Evolutionary conservation across 257 asterid genomes (phyloP), one percentile per base, ranked within the genome.

Genomic region (Salvia rosmarinus): DNA sequence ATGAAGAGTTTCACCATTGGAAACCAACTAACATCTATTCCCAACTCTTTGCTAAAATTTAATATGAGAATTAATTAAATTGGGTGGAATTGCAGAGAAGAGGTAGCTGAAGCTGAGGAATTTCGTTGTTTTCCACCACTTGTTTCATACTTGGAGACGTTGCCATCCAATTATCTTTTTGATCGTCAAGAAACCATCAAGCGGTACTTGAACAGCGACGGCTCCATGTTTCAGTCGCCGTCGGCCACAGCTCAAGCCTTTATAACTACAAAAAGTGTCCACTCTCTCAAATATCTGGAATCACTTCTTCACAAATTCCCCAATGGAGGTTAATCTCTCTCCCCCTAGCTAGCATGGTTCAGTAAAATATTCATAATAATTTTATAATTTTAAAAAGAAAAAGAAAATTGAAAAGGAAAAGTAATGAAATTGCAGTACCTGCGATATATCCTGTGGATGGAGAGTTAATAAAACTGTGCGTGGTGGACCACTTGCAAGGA

Each of bases 401-500:
- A 5, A 5, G 0, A 37, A 5, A 66, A 1, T 4, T 49, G 4
- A 23, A 63, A 61, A 23, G 17, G 0, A 17, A 2, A n/a, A 9
- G 9, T 21, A 13, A 50, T 52, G 8, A 32, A 13, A 70, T 71
- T 64, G 64, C 80, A 87, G 89, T 79, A 7, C 82, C 92, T 0
- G 63, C 83, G 2, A 73, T 35, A 49, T 83, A 75, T 72, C 83
- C 90, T 0, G 8, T 75, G 66, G 90, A 89, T 49, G 85, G 80
- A 63, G 88, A 85, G 51, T 71, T 83, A 9, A 60, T 77, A 62
- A 74, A 79, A 52, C 76, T 86, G 40, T 75, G 80, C 78, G 14
- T 80, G 67, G 83, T 85, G 72, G 90, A 89, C 67, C 90, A 83
- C 2, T 34, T 86, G 2, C 90, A 86, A 64, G 78, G 83, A 19